Evolutionary conservation across 345 rosid species (phyloP).

Genomic region (Arabidopsis arenosa): DNA sequence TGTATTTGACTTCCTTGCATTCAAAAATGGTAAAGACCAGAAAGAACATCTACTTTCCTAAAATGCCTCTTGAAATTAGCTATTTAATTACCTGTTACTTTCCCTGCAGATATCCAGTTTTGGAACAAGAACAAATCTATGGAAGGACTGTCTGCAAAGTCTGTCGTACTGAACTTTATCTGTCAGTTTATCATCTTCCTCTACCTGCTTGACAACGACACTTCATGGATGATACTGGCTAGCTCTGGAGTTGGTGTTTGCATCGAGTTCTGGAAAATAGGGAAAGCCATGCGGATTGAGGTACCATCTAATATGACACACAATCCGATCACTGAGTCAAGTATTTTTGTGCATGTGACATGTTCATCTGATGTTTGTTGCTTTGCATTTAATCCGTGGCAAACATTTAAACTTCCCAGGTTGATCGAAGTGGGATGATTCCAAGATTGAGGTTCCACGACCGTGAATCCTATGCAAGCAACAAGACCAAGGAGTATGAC

Average conservation of each 20-base stretch:
- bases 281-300: slow-evolving; percentile 99
- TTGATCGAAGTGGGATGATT: slow-evolving; percentile 91
- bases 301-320: slow-evolving; percentile 47
- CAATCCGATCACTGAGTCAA: slow-evolving; percentile 1
- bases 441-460: slow-evolving; percentile 92
- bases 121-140: slow-evolving; percentile 99
- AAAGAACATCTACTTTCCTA: not conserved
- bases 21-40: slow-evolving; percentile 81
- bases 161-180: slow-evolving; percentile 89
- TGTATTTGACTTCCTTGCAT: slow-evolving; percentile 92
- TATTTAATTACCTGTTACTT: not conserved
- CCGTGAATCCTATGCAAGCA: slow-evolving; percentile 92
- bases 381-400: not conserved
- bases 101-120: slow-evolving; percentile 88
- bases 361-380: not conserved
- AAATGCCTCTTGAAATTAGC: slow-evolving; percentile 26
- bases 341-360: not conserved
- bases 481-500: slow-evolving; percentile 98
- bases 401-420: slow-evolving; percentile 43
- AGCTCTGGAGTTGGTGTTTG: slow-evolving; percentile 96
- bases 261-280: slow-evolving; percentile 99
- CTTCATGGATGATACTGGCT: slow-evolving; percentile 99
- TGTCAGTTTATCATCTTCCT: slow-evolving; percentile 94
- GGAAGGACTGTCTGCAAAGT: slow-evolving; percentile 99
- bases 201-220: slow-evolving; percentile 95